Evolutionary conservation across 768 basidiomycete genomes (phyloP).

Genomic region (Suillus placidus): DNA sequence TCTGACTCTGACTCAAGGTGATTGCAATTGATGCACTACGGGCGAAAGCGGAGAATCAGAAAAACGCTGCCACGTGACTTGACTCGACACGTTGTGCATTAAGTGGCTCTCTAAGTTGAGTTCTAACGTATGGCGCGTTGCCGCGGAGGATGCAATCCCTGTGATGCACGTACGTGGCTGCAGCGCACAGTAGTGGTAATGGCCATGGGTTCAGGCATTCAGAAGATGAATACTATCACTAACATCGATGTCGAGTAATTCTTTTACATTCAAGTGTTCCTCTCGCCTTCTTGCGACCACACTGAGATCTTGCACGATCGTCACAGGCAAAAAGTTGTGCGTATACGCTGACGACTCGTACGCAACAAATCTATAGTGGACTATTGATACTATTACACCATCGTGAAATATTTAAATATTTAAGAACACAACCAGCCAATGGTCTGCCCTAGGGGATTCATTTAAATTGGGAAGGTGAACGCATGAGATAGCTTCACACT

Average conservation of each 20-base stretch:
- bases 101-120: background rate
- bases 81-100: background rate
- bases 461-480: background rate
- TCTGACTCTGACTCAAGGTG: background rate
- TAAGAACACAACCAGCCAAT: background rate
- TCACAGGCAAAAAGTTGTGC: background rate
- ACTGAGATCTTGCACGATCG: background rate
- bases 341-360: no score
- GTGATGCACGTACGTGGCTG: background rate
- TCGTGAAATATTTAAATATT: background rate
- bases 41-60: slow-evolving; percentile 12
- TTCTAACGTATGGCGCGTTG: background rate
- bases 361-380: background rate
- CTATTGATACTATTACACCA: background rate
- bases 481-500: background rate
- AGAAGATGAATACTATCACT: background rate
- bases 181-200: background rate
- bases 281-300: no score
- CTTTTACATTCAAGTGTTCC: background rate
- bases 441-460: background rate
- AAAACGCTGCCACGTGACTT: slow-evolving; percentile 21
- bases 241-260: background rate
- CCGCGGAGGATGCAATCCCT: background rate
- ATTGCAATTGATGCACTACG: background rate
- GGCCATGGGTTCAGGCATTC: background rate